phyloP scores from a whole-genome alignment of 225 moss, liverwort and hornwort genomes.

The Marchantia polymorpha region DNA sequence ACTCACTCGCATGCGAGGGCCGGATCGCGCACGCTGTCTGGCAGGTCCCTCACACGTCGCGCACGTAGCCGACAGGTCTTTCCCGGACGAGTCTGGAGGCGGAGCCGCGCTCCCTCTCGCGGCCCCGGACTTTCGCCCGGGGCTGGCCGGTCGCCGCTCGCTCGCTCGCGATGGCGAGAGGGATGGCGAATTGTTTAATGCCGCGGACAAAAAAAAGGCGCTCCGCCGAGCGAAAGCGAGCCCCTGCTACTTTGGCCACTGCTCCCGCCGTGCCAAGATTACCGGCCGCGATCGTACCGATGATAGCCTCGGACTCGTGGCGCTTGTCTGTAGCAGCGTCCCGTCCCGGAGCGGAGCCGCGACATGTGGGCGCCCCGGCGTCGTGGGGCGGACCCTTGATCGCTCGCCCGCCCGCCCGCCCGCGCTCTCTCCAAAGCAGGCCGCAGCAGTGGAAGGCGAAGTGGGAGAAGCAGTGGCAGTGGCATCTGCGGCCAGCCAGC shows the following conservation, averaged over 20 bases:
- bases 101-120: neutral
- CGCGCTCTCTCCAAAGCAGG: neutral
- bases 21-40: constrained; percentile 13
- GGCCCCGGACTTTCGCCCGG: neutral
- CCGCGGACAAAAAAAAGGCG: neutral
- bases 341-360: neutral
- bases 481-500: neutral
- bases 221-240: neutral
- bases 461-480: no score
- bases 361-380: neutral
- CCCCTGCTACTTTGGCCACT: neutral
- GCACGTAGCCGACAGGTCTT: constrained; percentile 23
- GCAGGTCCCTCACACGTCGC: constrained; percentile 19
- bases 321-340: constrained; percentile 21
- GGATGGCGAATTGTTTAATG: neutral
- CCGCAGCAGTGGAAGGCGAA: neutral
- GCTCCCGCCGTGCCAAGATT: neutral
- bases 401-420: neutral
- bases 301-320: neutral
- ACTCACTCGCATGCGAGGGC: constrained; percentile 11
- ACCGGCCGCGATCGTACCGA: neutral
- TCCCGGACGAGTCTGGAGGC: neutral
- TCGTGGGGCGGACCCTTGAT: no score
- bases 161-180: no score
- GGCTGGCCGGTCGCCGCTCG: no score